These are phyloP conservation scores for Macrocystidia cucumis DNA, from an alignment of 1,284 basidiomycete genomes.

Conservation along the genomic window DNA sequence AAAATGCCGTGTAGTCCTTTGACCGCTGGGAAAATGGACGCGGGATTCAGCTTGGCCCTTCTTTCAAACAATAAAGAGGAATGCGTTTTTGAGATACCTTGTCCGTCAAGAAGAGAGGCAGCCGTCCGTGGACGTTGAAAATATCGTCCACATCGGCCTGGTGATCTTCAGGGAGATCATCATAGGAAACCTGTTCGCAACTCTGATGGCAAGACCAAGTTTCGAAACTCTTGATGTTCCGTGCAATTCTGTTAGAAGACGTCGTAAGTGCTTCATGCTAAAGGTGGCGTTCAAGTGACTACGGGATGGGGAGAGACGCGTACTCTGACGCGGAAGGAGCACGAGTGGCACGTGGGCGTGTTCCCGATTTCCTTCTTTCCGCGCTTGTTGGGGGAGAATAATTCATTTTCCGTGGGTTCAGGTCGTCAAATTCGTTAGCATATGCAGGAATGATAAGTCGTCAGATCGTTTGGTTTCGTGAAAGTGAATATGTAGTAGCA, in stretches of 20 bases:
- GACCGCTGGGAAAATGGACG: conserved; percentile 16
- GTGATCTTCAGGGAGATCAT: conserved; percentile 26
- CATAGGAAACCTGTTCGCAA: conserved; percentile 27
- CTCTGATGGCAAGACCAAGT: conserved; percentile 31
- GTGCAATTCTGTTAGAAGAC: conserved; percentile 34
- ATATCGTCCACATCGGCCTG: conserved; percentile 22
- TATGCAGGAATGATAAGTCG: too few relatives aligned
- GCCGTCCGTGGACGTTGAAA: conserved; percentile 19
- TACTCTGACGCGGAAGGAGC: conserved; percentile 21
- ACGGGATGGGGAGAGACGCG: conserved; percentile 3
- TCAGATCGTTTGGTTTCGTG: too few relatives aligned
- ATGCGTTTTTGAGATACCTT: conserved; percentile 8
- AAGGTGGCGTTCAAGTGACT: not conserved
- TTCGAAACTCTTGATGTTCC: conserved; percentile 30
- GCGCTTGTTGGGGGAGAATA: conserved; percentile 5
- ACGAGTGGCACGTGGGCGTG: conserved; percentile 11
- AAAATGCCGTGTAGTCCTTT: conserved; percentile 16
- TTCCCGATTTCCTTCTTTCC: conserved; percentile 5
- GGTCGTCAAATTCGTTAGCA: too few relatives aligned
- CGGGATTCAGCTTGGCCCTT: not conserved
- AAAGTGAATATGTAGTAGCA: too few relatives aligned
- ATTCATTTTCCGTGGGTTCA: conserved; percentile 7
- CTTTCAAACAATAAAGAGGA: not conserved
- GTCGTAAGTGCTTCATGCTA: not conserved
- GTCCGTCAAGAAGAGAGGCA: conserved; percentile 25